Evolutionary conservation across 2,329 filamentous ascomycete genomes (phyloP), one percentile per base, ranked within the genome.

Genomic region (Conoideocrella luteorostrata): DNA sequence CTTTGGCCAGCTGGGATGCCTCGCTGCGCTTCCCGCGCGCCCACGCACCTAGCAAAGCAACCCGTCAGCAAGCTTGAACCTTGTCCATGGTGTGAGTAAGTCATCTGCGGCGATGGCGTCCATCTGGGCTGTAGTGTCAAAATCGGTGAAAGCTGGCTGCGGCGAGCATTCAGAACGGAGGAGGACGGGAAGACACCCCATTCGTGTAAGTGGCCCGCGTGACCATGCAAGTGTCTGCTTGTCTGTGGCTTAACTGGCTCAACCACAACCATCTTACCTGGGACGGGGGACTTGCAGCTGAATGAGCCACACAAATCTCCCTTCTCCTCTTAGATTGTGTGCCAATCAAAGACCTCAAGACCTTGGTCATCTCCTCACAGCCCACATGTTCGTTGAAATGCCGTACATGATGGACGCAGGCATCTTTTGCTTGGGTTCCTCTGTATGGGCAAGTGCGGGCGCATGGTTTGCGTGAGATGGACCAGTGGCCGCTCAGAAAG

Each of bases 171-270:
- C 10, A 30, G 26, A n/a, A n/a, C 18, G 34, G 12, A 17, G 10
- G 35, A 21, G 36, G 4, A 34, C 29, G 7, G 29, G 30, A 20
- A 41, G 20, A 24, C 29, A 45, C 22, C 43, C 38, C 33, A 36
- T 33, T 38, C 43, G 38, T 38, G 43, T 28, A 33, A 38, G 34
- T 26, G 39, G 15, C 26, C n/a, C 39, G 43, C 26, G 23, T 44
- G 43, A 40, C 32, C 30, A 24, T 12, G 20, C n/a, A n/a, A n/a
- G n/a, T n/a, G n/a, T n/a, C n/a, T n/a, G n/a, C n/a, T n/a, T n/a
- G n/a, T n/a, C n/a, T 33, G 26, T 39, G 34, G 28, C 20, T 28
- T 21, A 35, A 33, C 12, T 41, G 37, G 30, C 32, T 36, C 41
- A 29, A 29, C 26, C 26, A 22, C 22, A 17, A 42, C 11, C 39